Evolutionary conservation across 2,329 filamentous ascomycete species (phyloP).

Genomic region (Verticillium zaregamsianum): DNA sequence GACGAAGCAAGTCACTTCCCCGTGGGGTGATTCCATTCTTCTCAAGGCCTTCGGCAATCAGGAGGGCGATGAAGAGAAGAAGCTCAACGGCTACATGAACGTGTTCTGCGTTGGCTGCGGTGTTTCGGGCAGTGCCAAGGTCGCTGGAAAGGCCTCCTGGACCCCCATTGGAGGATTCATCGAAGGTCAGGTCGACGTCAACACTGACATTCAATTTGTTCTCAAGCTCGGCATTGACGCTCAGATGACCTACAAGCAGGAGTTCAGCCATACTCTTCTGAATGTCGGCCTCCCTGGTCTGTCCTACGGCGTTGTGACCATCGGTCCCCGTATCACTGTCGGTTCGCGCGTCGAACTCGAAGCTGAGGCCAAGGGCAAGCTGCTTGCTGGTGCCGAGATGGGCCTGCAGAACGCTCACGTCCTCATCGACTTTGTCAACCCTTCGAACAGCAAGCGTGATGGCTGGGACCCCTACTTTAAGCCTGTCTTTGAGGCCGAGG

Average conservation of each 20-base stretch:
- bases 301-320: slow-evolving; percentile 18
- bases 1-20: slow-evolving; percentile 17
- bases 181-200: slow-evolving; percentile 18
- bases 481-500: slow-evolving; percentile 22
- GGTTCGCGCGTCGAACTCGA: slow-evolving; percentile 16
- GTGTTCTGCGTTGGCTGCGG: slow-evolving; percentile 26
- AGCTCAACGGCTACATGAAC: slow-evolving; percentile 20
- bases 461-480: slow-evolving; percentile 23
- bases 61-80: slow-evolving; percentile 9
- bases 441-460: slow-evolving; percentile 10
- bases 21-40: slow-evolving; percentile 23
- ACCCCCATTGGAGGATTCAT: slow-evolving; percentile 18
- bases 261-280: slow-evolving; percentile 17
- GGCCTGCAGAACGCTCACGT: slow-evolving; percentile 19
- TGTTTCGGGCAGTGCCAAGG: slow-evolving; percentile 18
- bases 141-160: slow-evolving; percentile 21
- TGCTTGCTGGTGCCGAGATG: slow-evolving; percentile 25
- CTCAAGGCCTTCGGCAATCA: slow-evolving; percentile 19
- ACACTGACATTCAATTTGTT: slow-evolving; percentile 17
- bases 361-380: slow-evolving; percentile 17
- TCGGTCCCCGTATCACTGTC: slow-evolving; percentile 20
- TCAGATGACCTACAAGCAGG: slow-evolving; percentile 13
- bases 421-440: slow-evolving; percentile 18
- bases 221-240: slow-evolving; percentile 27
- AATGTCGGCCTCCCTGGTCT: slow-evolving; percentile 19